Base-by-base conservation (phyloP, 2,329 filamentous ascomycete genomes). In the Lanzia echinophila region DNA sequence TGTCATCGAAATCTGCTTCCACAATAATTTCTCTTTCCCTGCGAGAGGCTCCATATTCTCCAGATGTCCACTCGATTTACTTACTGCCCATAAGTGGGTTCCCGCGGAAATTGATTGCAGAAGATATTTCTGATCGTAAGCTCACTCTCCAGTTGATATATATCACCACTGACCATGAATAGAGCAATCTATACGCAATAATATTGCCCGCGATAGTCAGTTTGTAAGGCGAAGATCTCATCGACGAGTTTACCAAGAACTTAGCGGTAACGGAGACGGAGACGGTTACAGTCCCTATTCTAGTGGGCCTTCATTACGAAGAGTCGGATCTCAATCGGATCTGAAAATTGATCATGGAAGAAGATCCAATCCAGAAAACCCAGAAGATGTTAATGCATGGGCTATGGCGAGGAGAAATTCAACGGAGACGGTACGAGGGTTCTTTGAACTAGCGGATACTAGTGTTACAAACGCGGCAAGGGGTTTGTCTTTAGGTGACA, bases 381-480 rank as follows among this genome's bases (percentile, higher is more conserved):
- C 47, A n/a, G 47, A 50, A 5, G 47, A 50, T 50, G 47, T 50
- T 38, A 41, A 17, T n/a, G 6, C 31, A 11, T 50, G 47, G 47
- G 28, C 2, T 11, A 7, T 8, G 17, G n/a, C 8, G 15, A 34
- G 47, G 15, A 34, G 47, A n/a, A 50, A 50, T 17, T 50, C 47
- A 6, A 31, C 41, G 19, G 34, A 41, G 32, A 7, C 24, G 2
- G 19, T 17, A 38, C 36, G 12, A 8, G 36, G 11, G 7, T n/a
- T 38, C 5, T 54, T 44, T 54, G 52, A 54, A 32, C 28, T 54
- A 24, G 52, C 47, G 36, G 52, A 45, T 32, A 54, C 52, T 3
- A 46, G 52, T 45, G n/a, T n/a, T n/a, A 24, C 42, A 32, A 38
- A 13, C 13, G 32, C 6, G 32, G 13, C 7, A 13, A 7, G 6